phyloP scores from a whole-genome alignment of 2,329 filamentous ascomycete species.

The Cladorrhinum sp. region DNA sequence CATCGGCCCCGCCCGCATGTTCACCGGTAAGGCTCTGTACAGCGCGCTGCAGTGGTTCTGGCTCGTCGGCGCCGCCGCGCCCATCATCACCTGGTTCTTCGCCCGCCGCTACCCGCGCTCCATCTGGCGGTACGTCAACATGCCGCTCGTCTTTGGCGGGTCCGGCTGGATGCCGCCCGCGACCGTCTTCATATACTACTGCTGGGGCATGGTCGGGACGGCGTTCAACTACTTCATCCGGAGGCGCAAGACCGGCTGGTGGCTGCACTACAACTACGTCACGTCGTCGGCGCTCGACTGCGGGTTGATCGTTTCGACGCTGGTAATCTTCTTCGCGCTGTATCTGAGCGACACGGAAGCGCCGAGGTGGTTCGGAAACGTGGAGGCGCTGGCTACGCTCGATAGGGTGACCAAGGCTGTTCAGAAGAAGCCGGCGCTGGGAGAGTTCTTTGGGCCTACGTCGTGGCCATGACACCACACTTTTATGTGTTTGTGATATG shows the following conservation, averaged over 20 bases:
- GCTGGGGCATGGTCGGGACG: conserved; percentile 65
- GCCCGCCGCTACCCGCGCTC: conserved; percentile 61
- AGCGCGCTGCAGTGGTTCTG: conserved; percentile 66
- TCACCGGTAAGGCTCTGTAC: conserved; percentile 61
- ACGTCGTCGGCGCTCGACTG: conserved; percentile 68
- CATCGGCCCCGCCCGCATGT: conserved; percentile 69
- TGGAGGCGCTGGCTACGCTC: conserved; percentile 43
- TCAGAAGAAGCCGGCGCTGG: conserved; percentile 39
- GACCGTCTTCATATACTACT: conserved; percentile 67
- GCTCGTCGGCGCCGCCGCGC: conserved; percentile 61
- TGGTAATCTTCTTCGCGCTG: conserved; percentile 68
- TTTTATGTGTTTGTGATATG: too few relatives aligned
- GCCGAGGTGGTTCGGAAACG: conserved; percentile 63
- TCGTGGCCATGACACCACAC: conserved; percentile 24
- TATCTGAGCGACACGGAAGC: conserved; percentile 55
- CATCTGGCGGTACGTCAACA: conserved; percentile 62
- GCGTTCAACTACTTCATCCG: conserved; percentile 68
- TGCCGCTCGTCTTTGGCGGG: conserved; percentile 66
- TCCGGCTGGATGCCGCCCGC: conserved; percentile 64
- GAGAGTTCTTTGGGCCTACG: conserved; percentile 50
- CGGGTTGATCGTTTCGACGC: conserved; percentile 62
- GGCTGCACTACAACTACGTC: conserved; percentile 76
- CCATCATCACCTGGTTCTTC: conserved; percentile 60
- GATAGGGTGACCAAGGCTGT: conserved; percentile 46
- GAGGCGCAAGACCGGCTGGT: conserved; percentile 66